Conservation (phyloP, 148 eudicot species). For the Suaeda aralocaspica region DNA sequence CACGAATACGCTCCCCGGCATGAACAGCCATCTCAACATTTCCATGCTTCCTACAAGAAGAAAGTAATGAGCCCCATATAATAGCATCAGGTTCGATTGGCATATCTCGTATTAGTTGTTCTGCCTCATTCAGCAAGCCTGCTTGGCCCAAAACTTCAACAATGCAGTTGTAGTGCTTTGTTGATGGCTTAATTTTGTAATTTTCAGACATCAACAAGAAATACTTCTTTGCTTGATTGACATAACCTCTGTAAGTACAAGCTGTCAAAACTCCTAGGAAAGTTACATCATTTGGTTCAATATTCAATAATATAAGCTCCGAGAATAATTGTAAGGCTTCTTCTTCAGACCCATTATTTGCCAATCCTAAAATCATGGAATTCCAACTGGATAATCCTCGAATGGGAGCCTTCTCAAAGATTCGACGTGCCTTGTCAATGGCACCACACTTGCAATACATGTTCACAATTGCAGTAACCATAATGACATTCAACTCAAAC, state of each 20-base stretch:
- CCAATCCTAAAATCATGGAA: slow-evolving; percentile 55
- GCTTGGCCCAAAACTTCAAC: slow-evolving; percentile 44
- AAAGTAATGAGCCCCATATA: slow-evolving; percentile 50
- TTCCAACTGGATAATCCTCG: slow-evolving; percentile 53
- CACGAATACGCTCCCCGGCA: slow-evolving; percentile 30
- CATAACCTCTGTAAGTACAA: slow-evolving; percentile 43
- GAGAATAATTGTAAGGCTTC: slow-evolving; percentile 39
- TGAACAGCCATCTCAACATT: slow-evolving; percentile 37
- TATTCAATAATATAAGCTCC: slow-evolving; percentile 31
- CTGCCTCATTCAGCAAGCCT: slow-evolving; percentile 43
- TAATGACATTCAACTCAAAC: slow-evolving; percentile 37
- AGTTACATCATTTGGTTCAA: slow-evolving; percentile 44
- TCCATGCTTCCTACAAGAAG: slow-evolving; percentile 47
- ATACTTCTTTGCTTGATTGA: slow-evolving; percentile 36
- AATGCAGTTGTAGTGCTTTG: slow-evolving; percentile 53
- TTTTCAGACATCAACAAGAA: slow-evolving; percentile 34
- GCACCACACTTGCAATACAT: slow-evolving; percentile 63
- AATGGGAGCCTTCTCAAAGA: slow-evolving; percentile 30
- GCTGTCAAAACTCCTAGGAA: slow-evolving; percentile 51
- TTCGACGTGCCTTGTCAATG: slow-evolving; percentile 31
- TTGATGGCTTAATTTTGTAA: slow-evolving; percentile 42
- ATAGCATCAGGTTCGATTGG: slow-evolving; percentile 39
- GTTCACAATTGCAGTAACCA: slow-evolving; percentile 43
- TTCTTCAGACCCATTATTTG: slow-evolving; percentile 44
- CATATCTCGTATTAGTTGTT: slow-evolving; percentile 35